Evolutionary conservation across 1,284 basidiomycete species (phyloP).

Genomic region (Chalciporus sp.): DNA sequence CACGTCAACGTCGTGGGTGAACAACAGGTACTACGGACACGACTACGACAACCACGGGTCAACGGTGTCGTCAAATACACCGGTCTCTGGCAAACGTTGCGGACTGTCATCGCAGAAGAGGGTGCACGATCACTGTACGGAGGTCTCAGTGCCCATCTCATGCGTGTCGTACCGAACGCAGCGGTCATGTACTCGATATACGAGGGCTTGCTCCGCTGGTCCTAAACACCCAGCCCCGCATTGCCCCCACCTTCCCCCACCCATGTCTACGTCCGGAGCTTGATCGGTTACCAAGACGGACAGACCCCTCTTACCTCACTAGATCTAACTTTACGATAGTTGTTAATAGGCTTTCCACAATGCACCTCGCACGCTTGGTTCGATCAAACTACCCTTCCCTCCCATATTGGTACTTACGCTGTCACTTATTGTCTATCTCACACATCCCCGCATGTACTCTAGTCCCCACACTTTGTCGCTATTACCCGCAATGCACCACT

Average conservation of each 20-base stretch:
- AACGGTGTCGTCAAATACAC: constrained; percentile 84
- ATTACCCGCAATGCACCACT: constrained; percentile 33
- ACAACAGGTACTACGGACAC: constrained; percentile 83
- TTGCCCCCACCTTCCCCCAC: neutral
- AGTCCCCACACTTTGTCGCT: constrained; percentile 7
- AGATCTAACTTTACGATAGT: constrained; percentile 19
- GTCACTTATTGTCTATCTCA: constrained; percentile 7
- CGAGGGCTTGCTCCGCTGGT: constrained; percentile 73
- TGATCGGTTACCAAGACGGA: neutral
- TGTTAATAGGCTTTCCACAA: constrained; percentile 15
- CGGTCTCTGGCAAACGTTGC: constrained; percentile 84
- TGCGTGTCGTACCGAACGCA: constrained; percentile 97
- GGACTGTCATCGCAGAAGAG: constrained; percentile 88
- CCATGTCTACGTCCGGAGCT: neutral
- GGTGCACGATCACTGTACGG: constrained; percentile 87
- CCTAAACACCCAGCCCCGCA: constrained; percentile 12
- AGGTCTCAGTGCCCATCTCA: constrained; percentile 91
- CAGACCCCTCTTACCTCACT: constrained; percentile 1
- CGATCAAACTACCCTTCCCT: constrained; percentile 12
- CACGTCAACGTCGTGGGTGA: neutral
- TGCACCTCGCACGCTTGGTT: neutral
- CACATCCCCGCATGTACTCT: constrained; percentile 22
- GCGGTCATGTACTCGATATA: constrained; percentile 95
- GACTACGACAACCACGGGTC: constrained; percentile 83
- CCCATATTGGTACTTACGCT: constrained; percentile 17